Base-by-base conservation (phyloP, 23 red algal species). In the Pyropia yezoensis region DNA sequence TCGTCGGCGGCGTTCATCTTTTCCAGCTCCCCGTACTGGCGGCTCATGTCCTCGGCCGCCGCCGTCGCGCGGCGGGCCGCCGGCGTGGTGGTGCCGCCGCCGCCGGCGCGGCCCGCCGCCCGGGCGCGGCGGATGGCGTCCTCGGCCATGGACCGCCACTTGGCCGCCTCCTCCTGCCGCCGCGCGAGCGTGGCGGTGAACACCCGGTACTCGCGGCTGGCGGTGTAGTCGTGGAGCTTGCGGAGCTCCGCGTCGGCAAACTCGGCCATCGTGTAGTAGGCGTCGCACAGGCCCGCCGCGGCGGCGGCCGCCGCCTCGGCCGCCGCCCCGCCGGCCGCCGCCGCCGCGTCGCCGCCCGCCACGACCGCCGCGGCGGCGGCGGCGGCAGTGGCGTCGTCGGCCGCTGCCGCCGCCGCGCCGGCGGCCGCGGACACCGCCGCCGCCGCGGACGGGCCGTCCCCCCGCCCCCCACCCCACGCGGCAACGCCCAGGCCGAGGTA, bases 221-320 rank as follows among this genome's bases (percentile, higher is more conserved):
- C 76, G 3, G 53, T 33, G 57, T 87, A 87, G 6, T 62, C 14
- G 30, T 77, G 45, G 23, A 76, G 75, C 24, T 59, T 75, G 22
- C 34, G 23, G 32, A 87, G 47, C 70, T 87, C 71, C 15, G 47
- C 70, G 60, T 87, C 63, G 15, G 82, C 71, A 47, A 87, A 87
- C 17, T 53, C 57, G 13, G 82, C 82, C 82, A 87, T 87, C 18
- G 82, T 65, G 4, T 69, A 51, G 24, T 76, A 72, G 19, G 63
- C 71, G 17, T 64, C 64, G 20, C 69, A 61, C 2, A 27, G 50
- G 3, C 74, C 52, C 27, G 22, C 59, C 62, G 55, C 52, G 63
- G 58, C 50, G 27, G 33, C 32, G 23, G n/a, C 34, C 14, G 82
- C 20, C 18, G 59, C 26, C 47, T 70, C 66, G 2, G 63, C 69